phyloP scores from a whole-genome alignment of 1,139 yeast genomes.

The Pichia sp. region DNA sequence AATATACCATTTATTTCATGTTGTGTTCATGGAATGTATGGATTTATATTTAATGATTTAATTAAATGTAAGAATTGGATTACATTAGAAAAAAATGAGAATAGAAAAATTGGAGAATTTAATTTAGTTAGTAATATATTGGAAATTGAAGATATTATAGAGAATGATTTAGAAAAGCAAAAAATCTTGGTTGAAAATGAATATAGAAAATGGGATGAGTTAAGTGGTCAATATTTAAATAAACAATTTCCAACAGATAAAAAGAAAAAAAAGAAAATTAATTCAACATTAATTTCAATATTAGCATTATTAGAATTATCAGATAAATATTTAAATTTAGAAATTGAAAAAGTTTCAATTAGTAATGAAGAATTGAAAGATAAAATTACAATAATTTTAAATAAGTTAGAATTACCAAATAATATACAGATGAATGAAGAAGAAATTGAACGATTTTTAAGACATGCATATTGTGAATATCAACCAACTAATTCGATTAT shows the following conservation, averaged over 20 bases:
- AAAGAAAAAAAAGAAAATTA: conserved; percentile 53
- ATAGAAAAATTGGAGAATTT: conserved; percentile 43
- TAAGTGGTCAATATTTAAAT: conserved; percentile 27
- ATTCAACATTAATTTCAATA: conserved; percentile 57
- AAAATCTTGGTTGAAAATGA: conserved; percentile 49
- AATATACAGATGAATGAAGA: conserved; percentile 29
- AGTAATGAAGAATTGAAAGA: conserved; percentile 23
- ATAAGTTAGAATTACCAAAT: conserved; percentile 34
- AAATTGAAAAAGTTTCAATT: conserved; percentile 21
- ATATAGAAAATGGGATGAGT: conserved; percentile 38
- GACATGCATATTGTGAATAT: conserved; percentile 61
- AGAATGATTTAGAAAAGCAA: conserved; percentile 36
- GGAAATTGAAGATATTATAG: conserved; percentile 38
- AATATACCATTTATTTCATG: conserved; percentile 63
- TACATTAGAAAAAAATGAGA: conserved; percentile 46
- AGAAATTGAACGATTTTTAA: conserved; percentile 36
- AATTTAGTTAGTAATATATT: conserved; percentile 48
- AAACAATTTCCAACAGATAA: conserved; percentile 33
- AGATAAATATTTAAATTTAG: conserved; percentile 10
- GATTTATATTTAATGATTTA: conserved; percentile 75
- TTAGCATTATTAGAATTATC: conserved; percentile 45
- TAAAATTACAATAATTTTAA: conserved; percentile 29
- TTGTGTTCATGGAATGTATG: conserved; percentile 74
- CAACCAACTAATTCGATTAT: conserved; percentile 82
- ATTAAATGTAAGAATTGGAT: conserved; percentile 52